Evolutionary conservation across 2,329 filamentous ascomycete species (phyloP).

Genomic region (Phyllachora maydis): DNA sequence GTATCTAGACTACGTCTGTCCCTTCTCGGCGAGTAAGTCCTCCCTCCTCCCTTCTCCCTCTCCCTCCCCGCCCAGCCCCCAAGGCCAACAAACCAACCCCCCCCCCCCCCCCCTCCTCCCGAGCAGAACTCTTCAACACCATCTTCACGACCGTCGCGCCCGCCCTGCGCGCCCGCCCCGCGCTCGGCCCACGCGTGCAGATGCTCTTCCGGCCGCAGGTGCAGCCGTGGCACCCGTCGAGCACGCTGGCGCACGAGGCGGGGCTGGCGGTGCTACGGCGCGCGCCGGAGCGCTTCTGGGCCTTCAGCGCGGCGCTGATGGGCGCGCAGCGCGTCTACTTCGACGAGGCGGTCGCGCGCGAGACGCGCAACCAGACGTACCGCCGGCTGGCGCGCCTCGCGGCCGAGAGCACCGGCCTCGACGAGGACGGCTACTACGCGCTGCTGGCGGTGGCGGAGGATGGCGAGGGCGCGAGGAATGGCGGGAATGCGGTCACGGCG

Average conservation of each 20-base stretch:
- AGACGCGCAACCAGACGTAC: constrained; percentile 73
- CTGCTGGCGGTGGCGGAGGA: constrained; percentile 50
- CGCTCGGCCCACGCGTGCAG: constrained; percentile 34
- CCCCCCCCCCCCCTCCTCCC: background rate
- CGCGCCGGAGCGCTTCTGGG: constrained; percentile 55
- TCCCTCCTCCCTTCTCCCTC: background rate
- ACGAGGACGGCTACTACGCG: constrained; percentile 47
- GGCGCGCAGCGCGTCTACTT: constrained; percentile 57
- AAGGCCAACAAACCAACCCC: too few relatives aligned
- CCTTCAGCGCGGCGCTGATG: constrained; percentile 49
- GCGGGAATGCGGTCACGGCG: constrained; percentile 63
- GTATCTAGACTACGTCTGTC: constrained; percentile 82
- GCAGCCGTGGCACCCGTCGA: constrained; percentile 88
- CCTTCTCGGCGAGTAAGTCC: constrained; percentile 28
- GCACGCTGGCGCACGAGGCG: constrained; percentile 64
- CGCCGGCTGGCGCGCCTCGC: constrained; percentile 58
- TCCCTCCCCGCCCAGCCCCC: too few relatives aligned
- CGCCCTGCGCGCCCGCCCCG: constrained; percentile 37
- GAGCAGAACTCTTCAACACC: constrained; percentile 48
- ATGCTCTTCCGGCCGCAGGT: constrained; percentile 82
- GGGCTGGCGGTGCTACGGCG: constrained; percentile 59
- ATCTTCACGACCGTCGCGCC: constrained; percentile 47
- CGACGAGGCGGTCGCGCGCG: constrained; percentile 65
- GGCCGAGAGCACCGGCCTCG: constrained; percentile 39
- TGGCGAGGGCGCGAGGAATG: constrained; percentile 41